Evolutionary conservation across 2,329 filamentous ascomycete genomes (phyloP).

Genomic region (Colletotrichum sp.): DNA sequence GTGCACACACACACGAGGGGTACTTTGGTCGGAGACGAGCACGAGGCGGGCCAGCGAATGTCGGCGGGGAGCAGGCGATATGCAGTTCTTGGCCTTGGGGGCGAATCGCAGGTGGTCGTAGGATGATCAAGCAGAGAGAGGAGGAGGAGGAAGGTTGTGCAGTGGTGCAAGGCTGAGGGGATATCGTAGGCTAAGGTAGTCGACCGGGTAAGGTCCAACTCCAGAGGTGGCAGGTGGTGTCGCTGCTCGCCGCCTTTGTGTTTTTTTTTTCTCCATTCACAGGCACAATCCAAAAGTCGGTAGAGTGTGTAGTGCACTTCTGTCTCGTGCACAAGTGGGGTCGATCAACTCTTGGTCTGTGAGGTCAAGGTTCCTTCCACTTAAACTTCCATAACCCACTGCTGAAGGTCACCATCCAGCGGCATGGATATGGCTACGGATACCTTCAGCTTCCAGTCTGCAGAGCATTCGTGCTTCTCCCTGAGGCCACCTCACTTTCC

Average conservation of each 20-base stretch:
- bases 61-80: background rate
- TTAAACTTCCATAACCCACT: background rate
- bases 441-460: background rate
- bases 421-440: background rate
- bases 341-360: constrained; percentile 1
- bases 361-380: background rate
- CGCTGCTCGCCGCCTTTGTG: constrained; percentile 9
- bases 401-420: background rate
- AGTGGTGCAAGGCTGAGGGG: constrained; percentile 22
- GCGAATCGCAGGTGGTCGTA: background rate
- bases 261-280: background rate
- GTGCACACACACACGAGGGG: constrained; percentile 16
- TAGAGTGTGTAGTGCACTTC: constrained; percentile 27
- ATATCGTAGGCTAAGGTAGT: background rate
- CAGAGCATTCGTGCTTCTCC: background rate
- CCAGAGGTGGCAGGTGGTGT: constrained; percentile 40
- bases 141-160: background rate
- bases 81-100: background rate
- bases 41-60: background rate
- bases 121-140: background rate
- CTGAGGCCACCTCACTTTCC: background rate
- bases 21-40: constrained; percentile 21
- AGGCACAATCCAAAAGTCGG: constrained; percentile 41
- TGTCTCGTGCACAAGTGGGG: constrained; percentile 44
- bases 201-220: background rate